Evolutionary conservation across 345 rosid genomes (phyloP), one percentile per base, ranked within the genome.

Genomic region (Jatropha curcas): DNA sequence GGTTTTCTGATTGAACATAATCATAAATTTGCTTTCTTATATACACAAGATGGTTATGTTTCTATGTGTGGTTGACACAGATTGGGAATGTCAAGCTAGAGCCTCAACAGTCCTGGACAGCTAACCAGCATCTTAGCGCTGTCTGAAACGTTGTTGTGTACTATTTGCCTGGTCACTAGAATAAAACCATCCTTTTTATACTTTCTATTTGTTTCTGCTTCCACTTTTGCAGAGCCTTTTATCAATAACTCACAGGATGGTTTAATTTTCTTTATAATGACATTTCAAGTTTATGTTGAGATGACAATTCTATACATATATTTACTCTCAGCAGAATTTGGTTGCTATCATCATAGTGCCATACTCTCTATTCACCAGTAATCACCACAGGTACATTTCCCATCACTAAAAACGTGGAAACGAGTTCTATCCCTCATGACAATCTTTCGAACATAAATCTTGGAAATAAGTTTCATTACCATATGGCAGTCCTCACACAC

Each of bases 31-130:
- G 35, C 28, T 14, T 25, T 59, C 30, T 57, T 11, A 2, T 12
- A 9, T n/a, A n/a, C n/a, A 56, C 22, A 25, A 65, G 20, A 27
- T 57, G 22, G 0, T 68, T 66, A n/a, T 57, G 22, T 13, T 65
- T 69, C n/a, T n/a, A n/a, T 66, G 65, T 50, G 8, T 82, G 79
- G 75, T 24, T 58, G 58, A 67, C 59, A 25, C 91, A 94, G 98
- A 89, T 92, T 70, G 92, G 89, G 67, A 83, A 75, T 56, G 97
- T 92, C 69, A 81, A 85, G 83, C 87, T 94, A 39, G 88, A 89
- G 75, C 97, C 98, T 1, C 71, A 84, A 55, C 87, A 88, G 79
- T 87, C 93, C 58, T 94, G 97, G 98, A 86, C 77, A 9, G 97
- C 97, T 59, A 90, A 81, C 80, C 98, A 94, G 77, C 86, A 77